Base-by-base conservation (phyloP, 1,284 basidiomycete species). In the Pholiota adiposa region DNA sequence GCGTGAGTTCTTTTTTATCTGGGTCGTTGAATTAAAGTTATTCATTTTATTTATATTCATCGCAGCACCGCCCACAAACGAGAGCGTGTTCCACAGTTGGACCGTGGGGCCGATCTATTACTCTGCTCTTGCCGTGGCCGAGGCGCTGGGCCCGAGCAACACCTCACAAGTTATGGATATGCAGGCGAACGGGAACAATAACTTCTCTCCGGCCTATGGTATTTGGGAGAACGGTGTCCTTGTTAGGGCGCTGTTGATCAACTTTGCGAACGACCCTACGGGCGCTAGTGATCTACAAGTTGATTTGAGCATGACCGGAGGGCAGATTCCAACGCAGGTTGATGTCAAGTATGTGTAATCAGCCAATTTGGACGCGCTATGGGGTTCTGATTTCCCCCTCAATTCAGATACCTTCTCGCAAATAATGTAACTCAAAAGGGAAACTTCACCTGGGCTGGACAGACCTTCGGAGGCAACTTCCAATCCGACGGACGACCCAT, bases 391-490 rank as follows among this genome's bases (percentile, higher is more conserved):
- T 59, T 54, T 54, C 38, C 50, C 18, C 57, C n/a, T n/a, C n/a
- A n/a, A n/a, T n/a, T 56, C n/a, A 61, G 36, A 38, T 38, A 86
- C 67, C 78, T 89, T 27, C 64, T 70, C 3, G 83, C 87, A 11
- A 67, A 74, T 0, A 82, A 77, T 0, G 85, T 91, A 2, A 75
- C 83, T 3, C 82, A 85, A 62, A 90, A 89, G 69, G 79, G 78
- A 63, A 88, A 90, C 71, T 85, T 91, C 65, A 89, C 86, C 1
- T 94, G 91, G 90, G 86, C 83, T 27, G 81, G 82, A 2, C 86
- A 69, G 31, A 69, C 68, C 2, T 66, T 67, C 21, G 68, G 68
- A 27, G 60, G 41, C 16, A 61, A 56, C 25, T 69, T 66, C 53
- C 71, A 77, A 25, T 85, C 84, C 1, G 89, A 90, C 56, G 92